Evolutionary conservation across 108 stramenopile species (phyloP).

Genomic region (Craspedostauros australis): DNA sequence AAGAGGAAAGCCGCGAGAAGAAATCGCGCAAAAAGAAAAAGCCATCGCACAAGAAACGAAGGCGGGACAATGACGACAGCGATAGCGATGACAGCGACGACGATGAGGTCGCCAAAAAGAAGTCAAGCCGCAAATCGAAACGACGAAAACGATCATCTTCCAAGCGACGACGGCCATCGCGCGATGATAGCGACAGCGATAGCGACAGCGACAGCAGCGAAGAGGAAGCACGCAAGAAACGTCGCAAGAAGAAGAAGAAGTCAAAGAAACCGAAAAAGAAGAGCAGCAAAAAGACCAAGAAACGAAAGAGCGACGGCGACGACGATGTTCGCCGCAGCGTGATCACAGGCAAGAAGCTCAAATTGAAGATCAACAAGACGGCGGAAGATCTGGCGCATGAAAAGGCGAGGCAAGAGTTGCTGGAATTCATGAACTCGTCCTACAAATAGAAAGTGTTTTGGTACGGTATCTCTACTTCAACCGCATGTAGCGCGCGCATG

Average conservation of each 20-base stretch:
- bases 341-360: conserved; percentile 76
- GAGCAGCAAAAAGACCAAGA: conserved; percentile 12
- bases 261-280: conserved; percentile 20
- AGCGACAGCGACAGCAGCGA: neutral
- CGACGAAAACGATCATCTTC: conserved; percentile 4
- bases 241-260: conserved; percentile 14
- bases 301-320: conserved; percentile 7
- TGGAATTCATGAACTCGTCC: conserved; percentile 83
- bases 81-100: neutral
- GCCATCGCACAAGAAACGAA: conserved; percentile 1
- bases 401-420: conserved; percentile 58
- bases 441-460: conserved; percentile 18
- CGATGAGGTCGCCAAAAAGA: conserved; percentile 3
- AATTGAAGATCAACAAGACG: conserved; percentile 77
- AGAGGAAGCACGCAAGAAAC: conserved; percentile 7
- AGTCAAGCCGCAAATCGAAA: neutral
- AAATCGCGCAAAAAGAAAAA: no score
- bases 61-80: conserved; percentile 1
- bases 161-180: conserved; percentile 8
- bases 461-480: neutral
- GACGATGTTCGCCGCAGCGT: conserved; percentile 57
- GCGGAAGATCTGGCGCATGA: conserved; percentile 77
- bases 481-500: no score
- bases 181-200: neutral
- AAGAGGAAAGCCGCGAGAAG: no score